These are phyloP conservation scores for Annulohypoxylon nitens DNA, from an alignment of 495 filamentous ascomycete species.

Conservation along the genomic window DNA sequence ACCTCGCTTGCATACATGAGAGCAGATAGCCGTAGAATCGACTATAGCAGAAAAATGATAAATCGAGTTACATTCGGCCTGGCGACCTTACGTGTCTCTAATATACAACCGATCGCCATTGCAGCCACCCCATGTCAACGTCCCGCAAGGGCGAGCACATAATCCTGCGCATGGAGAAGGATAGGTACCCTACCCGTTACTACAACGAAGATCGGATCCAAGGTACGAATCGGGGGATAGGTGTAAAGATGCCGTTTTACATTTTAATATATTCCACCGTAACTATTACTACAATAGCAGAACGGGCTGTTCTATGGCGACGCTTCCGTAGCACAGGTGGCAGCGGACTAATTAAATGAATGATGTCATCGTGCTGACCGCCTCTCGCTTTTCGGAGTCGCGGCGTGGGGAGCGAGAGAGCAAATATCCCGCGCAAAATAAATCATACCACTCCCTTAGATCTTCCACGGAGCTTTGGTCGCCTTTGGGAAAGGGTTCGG, in stretches of 20 bases:
- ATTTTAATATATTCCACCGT: neutral
- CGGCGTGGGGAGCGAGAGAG: constrained; percentile 5
- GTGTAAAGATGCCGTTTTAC: neutral
- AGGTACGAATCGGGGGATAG: constrained; percentile 12
- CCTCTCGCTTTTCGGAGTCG: neutral
- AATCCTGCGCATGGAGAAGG: neutral
- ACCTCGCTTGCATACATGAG: constrained; percentile 3
- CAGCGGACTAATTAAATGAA: constrained; percentile 7
- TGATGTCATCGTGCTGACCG: constrained; percentile 47
- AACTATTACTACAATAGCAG: neutral
- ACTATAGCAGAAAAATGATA: neutral
- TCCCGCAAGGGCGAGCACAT: neutral
- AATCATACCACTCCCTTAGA: constrained; percentile 1
- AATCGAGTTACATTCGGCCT: neutral
- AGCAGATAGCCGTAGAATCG: neutral
- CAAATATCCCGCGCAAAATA: constrained; percentile 22
- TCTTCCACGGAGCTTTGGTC: constrained; percentile 8
- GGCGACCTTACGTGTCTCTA: constrained; percentile 1
- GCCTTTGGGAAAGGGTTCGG: neutral
- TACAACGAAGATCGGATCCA: constrained; percentile 13
- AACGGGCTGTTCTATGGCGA: neutral
- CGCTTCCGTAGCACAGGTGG: neutral
- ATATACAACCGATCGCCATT: neutral
- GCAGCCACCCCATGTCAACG: neutral
- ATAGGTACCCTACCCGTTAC: neutral